These are phyloP conservation scores for Asterophora lycoperdoides DNA, from an alignment of 768 basidiomycete species.

Conservation along the genomic window DNA sequence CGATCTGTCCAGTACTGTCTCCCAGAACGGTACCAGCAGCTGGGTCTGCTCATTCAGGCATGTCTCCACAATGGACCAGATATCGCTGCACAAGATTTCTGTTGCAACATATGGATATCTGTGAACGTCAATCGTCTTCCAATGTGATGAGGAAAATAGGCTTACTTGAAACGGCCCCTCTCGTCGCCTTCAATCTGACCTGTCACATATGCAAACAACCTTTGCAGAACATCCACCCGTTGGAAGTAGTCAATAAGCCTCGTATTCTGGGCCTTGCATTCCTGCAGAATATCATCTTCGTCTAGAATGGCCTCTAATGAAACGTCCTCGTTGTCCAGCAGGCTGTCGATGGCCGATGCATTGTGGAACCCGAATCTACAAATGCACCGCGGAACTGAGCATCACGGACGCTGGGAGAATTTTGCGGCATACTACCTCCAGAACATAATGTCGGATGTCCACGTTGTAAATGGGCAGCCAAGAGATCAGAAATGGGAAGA, in stretches of 20 bases:
- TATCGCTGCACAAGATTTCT: slow-evolving; percentile 92
- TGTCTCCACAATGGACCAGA: slow-evolving; percentile 92
- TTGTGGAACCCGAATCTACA: slow-evolving; percentile 88
- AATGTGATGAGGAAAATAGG: slow-evolving; percentile 13
- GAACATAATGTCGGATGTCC: slow-evolving; percentile 36
- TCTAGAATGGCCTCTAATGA: slow-evolving; percentile 88
- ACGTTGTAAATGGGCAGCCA: slow-evolving; percentile 8
- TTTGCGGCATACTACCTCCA: slow-evolving; percentile 44
- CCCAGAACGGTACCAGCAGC: slow-evolving; percentile 87
- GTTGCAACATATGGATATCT: slow-evolving; percentile 93
- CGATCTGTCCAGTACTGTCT: slow-evolving; percentile 73
- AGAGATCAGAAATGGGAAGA: slow-evolving; percentile 13
- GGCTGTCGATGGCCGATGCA: slow-evolving; percentile 82
- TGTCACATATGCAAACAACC: slow-evolving; percentile 79
- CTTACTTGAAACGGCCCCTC: slow-evolving; percentile 78
- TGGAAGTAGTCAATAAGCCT: slow-evolving; percentile 86
- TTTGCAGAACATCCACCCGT: slow-evolving; percentile 73
- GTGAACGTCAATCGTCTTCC: neutral
- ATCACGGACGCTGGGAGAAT: slow-evolving; percentile 25
- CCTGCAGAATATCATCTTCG: slow-evolving; percentile 90
- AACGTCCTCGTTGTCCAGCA: slow-evolving; percentile 88
- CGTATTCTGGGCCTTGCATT: slow-evolving; percentile 93
- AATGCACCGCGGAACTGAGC: slow-evolving; percentile 29
- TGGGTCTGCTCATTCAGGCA: slow-evolving; percentile 69
- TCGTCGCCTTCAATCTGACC: slow-evolving; percentile 83